Evolutionary conservation across 2,329 filamentous ascomycete genomes (phyloP).

Genomic region (Didymella sp.): DNA sequence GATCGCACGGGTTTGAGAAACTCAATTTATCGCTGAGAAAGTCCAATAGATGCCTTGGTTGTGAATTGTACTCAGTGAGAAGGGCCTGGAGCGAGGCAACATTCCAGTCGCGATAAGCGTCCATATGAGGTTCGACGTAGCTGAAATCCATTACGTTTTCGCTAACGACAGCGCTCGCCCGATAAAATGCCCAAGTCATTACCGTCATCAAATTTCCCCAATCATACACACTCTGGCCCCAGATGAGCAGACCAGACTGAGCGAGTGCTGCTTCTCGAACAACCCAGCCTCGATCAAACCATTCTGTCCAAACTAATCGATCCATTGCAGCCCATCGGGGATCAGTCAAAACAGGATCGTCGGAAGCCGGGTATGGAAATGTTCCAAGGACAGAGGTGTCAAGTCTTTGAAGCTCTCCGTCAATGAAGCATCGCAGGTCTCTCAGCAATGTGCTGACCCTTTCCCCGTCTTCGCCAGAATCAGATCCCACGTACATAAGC

Average conservation of each 20-base stretch:
- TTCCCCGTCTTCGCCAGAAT: neutral
- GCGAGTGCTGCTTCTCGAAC: neutral
- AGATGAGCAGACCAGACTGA: neutral
- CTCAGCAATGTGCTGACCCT: neutral
- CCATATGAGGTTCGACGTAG: neutral
- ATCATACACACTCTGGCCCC: neutral
- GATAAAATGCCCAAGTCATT: neutral
- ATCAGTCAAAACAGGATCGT: neutral
- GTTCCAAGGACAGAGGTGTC: neutral
- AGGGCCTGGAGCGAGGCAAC: neutral
- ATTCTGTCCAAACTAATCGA: neutral
- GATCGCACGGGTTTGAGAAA: neutral
- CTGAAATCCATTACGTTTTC: neutral
- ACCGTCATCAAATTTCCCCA: neutral
- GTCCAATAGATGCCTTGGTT: neutral
- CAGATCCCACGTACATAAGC: neutral
- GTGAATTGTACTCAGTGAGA: neutral
- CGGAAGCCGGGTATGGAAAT: neutral
- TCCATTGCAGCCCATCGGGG: neutral
- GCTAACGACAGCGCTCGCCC: neutral
- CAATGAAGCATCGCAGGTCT: neutral
- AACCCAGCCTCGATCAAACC: neutral
- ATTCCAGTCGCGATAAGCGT: neutral
- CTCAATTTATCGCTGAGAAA: neutral
- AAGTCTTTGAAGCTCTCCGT: neutral